Conservation (phyloP, 148 eudicot species). For the Tetragonia tetragonoides region DNA sequence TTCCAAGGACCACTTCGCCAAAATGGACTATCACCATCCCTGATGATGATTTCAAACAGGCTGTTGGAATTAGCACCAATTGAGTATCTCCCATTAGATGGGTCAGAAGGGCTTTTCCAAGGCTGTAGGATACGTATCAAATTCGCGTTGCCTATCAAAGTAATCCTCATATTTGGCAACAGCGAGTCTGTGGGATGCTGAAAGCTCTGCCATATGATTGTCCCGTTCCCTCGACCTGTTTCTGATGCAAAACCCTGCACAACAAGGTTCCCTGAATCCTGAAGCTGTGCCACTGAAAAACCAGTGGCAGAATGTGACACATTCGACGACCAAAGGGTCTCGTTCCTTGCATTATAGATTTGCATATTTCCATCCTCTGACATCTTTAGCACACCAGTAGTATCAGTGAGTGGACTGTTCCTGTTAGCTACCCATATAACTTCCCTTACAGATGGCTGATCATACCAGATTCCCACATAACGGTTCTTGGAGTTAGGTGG, state of each 20-base stretch:
- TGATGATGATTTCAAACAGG: conserved; percentile 27
- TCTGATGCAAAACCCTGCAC: conserved; percentile 10
- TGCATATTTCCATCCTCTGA: conserved; percentile 28
- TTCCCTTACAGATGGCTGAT: conserved; percentile 19
- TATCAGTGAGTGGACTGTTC: conserved; percentile 21
- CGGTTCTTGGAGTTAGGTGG: conserved; percentile 17
- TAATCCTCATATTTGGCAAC: conserved; percentile 28
- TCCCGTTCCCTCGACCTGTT: background rate
- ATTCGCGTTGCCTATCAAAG: conserved; percentile 8
- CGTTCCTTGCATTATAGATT: conserved; percentile 30
- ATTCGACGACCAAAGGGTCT: conserved; percentile 49
- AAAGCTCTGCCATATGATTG: conserved; percentile 65
- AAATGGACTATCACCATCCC: conserved; percentile 21
- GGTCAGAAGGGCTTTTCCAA: conserved; percentile 31
- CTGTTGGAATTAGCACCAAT: conserved; percentile 17
- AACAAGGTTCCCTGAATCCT: conserved; percentile 54
- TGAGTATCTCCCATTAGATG: conserved; percentile 26
- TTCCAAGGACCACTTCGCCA: conserved; percentile 52
- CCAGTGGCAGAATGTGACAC: background rate
- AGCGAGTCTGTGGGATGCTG: conserved; percentile 59
- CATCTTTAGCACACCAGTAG: conserved; percentile 19
- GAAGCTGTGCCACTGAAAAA: conserved; percentile 37
- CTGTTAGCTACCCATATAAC: conserved; percentile 40
- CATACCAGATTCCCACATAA: conserved; percentile 37
- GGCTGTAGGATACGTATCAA: conserved; percentile 12